These are phyloP conservation scores for Picea glauca DNA, from an alignment of 75 land plant genomes.

Conservation along the genomic window DNA sequence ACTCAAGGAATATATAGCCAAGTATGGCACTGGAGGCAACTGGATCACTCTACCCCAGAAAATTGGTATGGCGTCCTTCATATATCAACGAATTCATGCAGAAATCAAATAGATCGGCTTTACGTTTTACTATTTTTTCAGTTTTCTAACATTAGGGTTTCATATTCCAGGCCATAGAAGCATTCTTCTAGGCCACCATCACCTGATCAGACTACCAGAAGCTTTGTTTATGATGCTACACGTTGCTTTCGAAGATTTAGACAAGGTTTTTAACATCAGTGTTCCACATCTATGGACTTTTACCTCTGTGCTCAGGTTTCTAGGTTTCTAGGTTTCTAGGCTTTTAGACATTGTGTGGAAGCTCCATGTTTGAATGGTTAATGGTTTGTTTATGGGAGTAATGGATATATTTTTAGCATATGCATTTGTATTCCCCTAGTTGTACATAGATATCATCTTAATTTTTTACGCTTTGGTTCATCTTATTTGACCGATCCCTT, in stretches of 20 bases:
- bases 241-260: no score
- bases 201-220: no score
- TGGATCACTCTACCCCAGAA: slow-evolving; percentile 60
- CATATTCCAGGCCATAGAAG: not conserved
- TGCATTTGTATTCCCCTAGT: not conserved
- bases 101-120: not conserved
- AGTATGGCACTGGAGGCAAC: slow-evolving; percentile 46
- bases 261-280: no score
- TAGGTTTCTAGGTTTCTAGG: not conserved
- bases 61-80: slow-evolving; percentile 32
- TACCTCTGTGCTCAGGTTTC: not conserved
- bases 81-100: not conserved
- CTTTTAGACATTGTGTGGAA: not conserved
- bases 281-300: not conserved
- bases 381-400: not conserved
- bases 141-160: not conserved
- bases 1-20: slow-evolving; percentile 38
- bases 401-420: not conserved
- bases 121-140: no score
- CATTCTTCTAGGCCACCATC: not conserved
- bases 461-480: not conserved
- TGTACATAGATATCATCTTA: not conserved
- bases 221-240: no score
- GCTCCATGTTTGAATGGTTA: not conserved
- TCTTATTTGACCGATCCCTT: no score